A percentile compares a stretch with the other conserved stretches of the same genome.
Conservation (phyloP, 2,329 filamentous ascomycete genomes). For the Aureobasidium musti region DNA sequence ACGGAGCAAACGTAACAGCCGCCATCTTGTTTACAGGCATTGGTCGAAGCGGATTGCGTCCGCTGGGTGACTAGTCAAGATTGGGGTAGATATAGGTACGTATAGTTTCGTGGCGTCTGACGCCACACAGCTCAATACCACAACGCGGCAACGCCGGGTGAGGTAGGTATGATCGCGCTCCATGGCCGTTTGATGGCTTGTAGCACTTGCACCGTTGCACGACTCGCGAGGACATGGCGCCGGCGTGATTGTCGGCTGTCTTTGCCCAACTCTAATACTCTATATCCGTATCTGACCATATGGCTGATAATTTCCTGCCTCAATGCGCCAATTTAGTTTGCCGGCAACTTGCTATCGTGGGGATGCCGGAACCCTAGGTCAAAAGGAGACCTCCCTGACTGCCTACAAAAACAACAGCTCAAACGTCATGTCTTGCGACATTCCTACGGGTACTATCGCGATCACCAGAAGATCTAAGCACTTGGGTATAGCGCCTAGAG, state of each 20-base stretch:
- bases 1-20: background rate
- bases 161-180: slow-evolving; percentile 9
- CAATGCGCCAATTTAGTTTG: background rate
- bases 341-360: background rate
- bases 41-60: slow-evolving; percentile 20
- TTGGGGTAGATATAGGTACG: slow-evolving; percentile 7
- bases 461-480: background rate
- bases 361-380: background rate
- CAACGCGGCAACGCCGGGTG: slow-evolving; percentile 17
- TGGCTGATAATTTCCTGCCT: background rate
- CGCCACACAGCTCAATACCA: slow-evolving; percentile 12
- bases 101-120: slow-evolving; percentile 11
- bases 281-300: background rate
- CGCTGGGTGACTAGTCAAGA: slow-evolving; percentile 1
- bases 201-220: slow-evolving; percentile 1
- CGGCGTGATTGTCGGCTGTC: slow-evolving; percentile 9
- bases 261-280: background rate
- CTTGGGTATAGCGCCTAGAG: slow-evolving; percentile 2
- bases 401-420: background rate
- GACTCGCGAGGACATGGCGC: slow-evolving; percentile 3
- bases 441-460: background rate
- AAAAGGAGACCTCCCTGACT: background rate
- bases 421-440: slow-evolving; percentile 10
- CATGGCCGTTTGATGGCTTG: background rate
- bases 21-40: background rate